A percentile compares a stretch with the other conserved stretches of the same genome.
Evolutionary conservation across 2,329 filamentous ascomycete genomes (phyloP).

Genomic region (Hypoxylon sp.): DNA sequence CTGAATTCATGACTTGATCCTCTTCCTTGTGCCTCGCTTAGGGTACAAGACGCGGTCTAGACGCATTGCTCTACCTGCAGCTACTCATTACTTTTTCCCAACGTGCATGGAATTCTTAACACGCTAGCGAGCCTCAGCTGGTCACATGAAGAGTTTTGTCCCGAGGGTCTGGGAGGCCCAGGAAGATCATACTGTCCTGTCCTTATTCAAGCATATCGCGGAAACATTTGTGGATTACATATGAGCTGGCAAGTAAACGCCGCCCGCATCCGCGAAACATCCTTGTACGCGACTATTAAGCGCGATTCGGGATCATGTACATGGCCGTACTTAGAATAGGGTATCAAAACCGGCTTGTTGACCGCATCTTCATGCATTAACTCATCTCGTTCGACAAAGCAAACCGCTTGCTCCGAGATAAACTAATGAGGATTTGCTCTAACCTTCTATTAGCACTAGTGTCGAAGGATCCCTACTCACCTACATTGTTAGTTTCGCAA

Average conservation of each 20-base stretch:
- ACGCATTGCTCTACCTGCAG: neutral
- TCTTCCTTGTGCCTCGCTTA: neutral
- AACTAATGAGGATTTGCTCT: constrained; percentile 1
- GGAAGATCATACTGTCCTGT: neutral
- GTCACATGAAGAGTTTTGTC: neutral
- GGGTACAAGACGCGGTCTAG: neutral
- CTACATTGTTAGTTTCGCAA: constrained; percentile 1
- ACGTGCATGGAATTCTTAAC: neutral
- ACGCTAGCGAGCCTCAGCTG: neutral
- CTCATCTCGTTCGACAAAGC: constrained; percentile 14
- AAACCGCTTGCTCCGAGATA: constrained; percentile 13
- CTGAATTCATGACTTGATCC: neutral
- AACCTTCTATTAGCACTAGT: constrained; percentile 6
- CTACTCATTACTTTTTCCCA: neutral
- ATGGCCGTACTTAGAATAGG: neutral
- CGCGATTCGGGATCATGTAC: neutral
- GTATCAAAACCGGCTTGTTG: constrained; percentile 15
- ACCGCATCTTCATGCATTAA: constrained; percentile 4
- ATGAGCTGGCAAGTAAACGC: neutral
- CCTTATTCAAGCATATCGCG: neutral
- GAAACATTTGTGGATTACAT: neutral
- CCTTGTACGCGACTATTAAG: constrained; percentile 1
- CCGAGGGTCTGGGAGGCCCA: neutral
- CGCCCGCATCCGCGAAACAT: neutral
- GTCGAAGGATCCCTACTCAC: constrained; percentile 19